Percentiles rank a stretch among this genome's conserved stretches.
Evolutionary conservation across 148 eudicot genomes (phyloP).

Genomic region (Amaranthus hypochondriacus): DNA sequence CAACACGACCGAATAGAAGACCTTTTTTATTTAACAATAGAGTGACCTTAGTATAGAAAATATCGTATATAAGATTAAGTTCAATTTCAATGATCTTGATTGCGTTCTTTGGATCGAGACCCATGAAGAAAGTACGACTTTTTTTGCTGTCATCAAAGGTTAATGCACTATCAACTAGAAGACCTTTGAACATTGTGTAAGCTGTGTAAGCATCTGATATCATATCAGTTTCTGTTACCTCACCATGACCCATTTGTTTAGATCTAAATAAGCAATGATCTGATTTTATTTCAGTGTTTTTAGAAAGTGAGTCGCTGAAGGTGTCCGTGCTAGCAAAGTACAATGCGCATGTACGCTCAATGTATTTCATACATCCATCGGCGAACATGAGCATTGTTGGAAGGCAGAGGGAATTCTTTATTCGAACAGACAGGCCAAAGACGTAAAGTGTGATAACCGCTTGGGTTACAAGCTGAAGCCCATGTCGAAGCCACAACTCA

Average conservation of each 20-base stretch:
- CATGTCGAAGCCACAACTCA: constrained; percentile 18
- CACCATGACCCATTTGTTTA: too few species aligned
- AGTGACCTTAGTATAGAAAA: constrained; percentile 29
- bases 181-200: too few species aligned
- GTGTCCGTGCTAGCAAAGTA: constrained; percentile 11
- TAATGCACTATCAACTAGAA: too few species aligned
- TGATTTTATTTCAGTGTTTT: too few species aligned
- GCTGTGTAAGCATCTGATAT: too few species aligned
- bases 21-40: constrained; percentile 1
- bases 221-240: too few species aligned
- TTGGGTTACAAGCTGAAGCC: constrained; percentile 6
- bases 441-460: background rate
- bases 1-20: background rate
- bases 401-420: background rate
- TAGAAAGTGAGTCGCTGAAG: background rate
- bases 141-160: too few species aligned
- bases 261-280: too few species aligned
- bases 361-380: constrained; percentile 6
- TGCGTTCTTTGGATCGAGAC: too few species aligned
- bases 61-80: constrained; percentile 34
- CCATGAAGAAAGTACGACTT: too few species aligned
- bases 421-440: background rate
- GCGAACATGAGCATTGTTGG: constrained; percentile 11
- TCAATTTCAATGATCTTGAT: constrained; percentile 23
- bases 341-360: constrained; percentile 15